A percentile compares a stretch with the other conserved stretches of the same genome.
Evolutionary conservation across 192 early-diverging fungal genomes (phyloP).

Genomic region (Jimgerdemannia lactiflua): DNA sequence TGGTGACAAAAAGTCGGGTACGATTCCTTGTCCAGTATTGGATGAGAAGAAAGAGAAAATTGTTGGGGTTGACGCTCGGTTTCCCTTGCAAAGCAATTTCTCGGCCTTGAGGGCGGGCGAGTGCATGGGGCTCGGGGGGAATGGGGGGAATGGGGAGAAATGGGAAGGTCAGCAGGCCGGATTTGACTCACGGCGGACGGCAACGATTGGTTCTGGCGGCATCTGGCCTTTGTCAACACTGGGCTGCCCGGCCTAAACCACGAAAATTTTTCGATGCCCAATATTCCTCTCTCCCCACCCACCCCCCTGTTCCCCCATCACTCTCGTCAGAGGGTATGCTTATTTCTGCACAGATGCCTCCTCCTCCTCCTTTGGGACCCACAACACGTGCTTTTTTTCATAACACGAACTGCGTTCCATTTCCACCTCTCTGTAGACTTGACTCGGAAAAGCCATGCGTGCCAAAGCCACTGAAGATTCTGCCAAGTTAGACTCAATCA

Average conservation of each 20-base stretch:
- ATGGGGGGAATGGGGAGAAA: too few species aligned
- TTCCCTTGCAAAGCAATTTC: too few species aligned
- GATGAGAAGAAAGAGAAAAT: too few species aligned
- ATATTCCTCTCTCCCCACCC: background rate
- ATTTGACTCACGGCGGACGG: background rate
- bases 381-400: background rate
- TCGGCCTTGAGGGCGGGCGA: too few species aligned
- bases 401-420: background rate
- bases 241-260: background rate
- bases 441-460: background rate
- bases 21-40: too few species aligned
- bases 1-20: too few species aligned
- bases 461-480: background rate
- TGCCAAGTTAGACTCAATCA: background rate
- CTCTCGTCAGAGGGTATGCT: background rate
- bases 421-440: background rate
- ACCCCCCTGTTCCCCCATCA: too few species aligned
- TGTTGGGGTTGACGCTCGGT: too few species aligned
- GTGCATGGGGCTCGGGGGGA: too few species aligned
- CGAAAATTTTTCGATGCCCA: background rate
- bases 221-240: background rate
- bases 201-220: background rate
- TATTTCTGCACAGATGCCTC: background rate
- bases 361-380: background rate
- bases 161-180: background rate